phyloP scores from a whole-genome alignment of 2,329 filamentous ascomycete genomes.

The Ramichloridium luteum region DNA sequence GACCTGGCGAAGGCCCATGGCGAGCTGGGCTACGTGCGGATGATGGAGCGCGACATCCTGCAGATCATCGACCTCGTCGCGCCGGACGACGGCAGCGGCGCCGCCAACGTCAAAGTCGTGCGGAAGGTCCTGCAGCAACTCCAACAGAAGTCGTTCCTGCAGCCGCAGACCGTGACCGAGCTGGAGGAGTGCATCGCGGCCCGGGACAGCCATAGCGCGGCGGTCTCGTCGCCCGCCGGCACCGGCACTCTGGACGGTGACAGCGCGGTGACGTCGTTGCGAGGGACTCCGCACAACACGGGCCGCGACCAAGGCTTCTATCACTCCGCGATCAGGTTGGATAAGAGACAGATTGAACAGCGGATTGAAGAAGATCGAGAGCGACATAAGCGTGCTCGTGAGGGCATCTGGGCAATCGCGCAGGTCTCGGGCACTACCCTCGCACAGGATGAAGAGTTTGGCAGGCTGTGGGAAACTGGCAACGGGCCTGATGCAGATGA shows the following conservation, averaged over 20 bases:
- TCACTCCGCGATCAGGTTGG: conserved; percentile 38
- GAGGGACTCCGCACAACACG: conserved; percentile 15
- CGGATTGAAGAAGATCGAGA: conserved; percentile 94
- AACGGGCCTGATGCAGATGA: conserved; percentile 86
- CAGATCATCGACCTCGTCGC: conserved; percentile 86
- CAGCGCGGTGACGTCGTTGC: conserved; percentile 5
- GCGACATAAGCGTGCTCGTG: conserved; percentile 78
- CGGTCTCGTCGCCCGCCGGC: conserved; percentile 8
- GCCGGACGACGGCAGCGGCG: conserved; percentile 72
- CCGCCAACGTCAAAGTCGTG: conserved; percentile 79
- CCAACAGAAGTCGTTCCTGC: conserved; percentile 58
- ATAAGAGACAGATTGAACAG: conserved; percentile 87
- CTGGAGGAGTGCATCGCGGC: conserved; percentile 76
- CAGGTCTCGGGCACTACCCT: conserved; percentile 32
- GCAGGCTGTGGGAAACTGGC: conserved; percentile 73
- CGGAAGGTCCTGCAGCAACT: conserved; percentile 51
- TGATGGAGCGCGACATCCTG: conserved; percentile 90
- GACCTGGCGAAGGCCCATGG: conserved; percentile 69
- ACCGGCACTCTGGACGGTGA: conserved; percentile 3
- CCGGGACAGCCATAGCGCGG: conserved; percentile 41
- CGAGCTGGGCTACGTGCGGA: conserved; percentile 71
- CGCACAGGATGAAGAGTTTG: conserved; percentile 57
- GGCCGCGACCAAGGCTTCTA: conserved; percentile 10
- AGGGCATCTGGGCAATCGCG: conserved; percentile 80
- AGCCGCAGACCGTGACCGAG: conserved; percentile 61